phyloP scores from a whole-genome alignment of 2,329 filamentous ascomycete genomes.

The Myriosclerotinia curreyana region DNA sequence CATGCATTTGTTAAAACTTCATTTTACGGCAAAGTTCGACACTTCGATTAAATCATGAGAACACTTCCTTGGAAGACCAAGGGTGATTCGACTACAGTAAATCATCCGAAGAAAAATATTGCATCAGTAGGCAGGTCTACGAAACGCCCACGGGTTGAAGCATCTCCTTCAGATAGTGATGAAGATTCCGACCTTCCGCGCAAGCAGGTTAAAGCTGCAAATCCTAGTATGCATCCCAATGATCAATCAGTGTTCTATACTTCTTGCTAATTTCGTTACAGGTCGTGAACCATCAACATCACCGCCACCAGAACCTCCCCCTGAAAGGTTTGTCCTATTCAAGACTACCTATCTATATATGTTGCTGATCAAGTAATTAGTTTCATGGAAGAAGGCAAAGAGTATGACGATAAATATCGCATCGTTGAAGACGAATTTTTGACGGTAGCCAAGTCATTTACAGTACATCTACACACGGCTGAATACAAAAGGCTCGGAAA shows the following conservation, averaged over 20 bases:
- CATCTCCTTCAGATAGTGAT: constrained; percentile 11
- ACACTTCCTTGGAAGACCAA: constrained; percentile 33
- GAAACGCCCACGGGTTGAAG: constrained; percentile 26
- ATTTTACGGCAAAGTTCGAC: background rate
- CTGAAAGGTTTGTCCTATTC: constrained; percentile 43
- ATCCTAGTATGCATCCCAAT: background rate
- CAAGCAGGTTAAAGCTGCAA: background rate
- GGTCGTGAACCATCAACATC: constrained; percentile 49
- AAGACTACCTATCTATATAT: background rate
- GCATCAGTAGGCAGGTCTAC: constrained; percentile 8
- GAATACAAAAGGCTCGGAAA: constrained; percentile 69
- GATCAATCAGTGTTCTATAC: background rate
- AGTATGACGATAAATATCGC: constrained; percentile 68
- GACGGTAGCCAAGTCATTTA: constrained; percentile 65
- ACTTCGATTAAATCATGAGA: constrained; percentile 29
- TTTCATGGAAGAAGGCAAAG: constrained; percentile 60
- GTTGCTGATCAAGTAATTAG: constrained; percentile 23
- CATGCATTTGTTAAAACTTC: background rate
- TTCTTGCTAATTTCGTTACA: background rate
- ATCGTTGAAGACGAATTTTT: constrained; percentile 85
- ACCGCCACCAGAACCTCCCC: constrained; percentile 49
- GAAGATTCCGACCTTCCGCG: background rate
- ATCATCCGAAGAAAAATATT: constrained; percentile 16
- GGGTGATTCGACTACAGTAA: constrained; percentile 17
- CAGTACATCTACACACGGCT: constrained; percentile 70